phyloP scores from a whole-genome alignment of 768 basidiomycete species.

The Boletus reticulatus region DNA sequence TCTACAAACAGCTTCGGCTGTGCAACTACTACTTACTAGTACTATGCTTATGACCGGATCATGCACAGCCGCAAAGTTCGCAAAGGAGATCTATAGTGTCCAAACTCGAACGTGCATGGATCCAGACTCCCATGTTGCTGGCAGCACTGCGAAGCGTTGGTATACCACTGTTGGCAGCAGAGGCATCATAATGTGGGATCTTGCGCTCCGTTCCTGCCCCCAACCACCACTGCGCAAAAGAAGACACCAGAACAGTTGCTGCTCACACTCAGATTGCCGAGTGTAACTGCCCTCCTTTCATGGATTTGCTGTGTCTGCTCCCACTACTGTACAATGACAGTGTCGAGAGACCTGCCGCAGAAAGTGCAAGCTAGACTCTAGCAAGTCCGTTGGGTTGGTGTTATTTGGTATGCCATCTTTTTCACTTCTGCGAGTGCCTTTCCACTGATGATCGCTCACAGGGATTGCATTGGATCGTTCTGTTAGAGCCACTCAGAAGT shows the following conservation, averaged over 20 bases:
- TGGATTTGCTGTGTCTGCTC: slow-evolving; percentile 84
- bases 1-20: too few relatives aligned
- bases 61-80: slow-evolving; percentile 75
- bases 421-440: too few relatives aligned
- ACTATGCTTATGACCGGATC: too few relatives aligned
- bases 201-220: slow-evolving; percentile 82
- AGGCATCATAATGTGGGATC: too few relatives aligned
- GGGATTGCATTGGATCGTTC: too few relatives aligned
- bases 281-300: slow-evolving; percentile 51
- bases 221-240: slow-evolving; percentile 73
- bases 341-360: slow-evolving; percentile 81
- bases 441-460: too few relatives aligned
- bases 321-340: slow-evolving; percentile 90
- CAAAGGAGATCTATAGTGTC: slow-evolving; percentile 85
- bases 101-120: slow-evolving; percentile 84
- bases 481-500: too few relatives aligned
- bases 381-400: slow-evolving; percentile 87
- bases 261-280: slow-evolving; percentile 56
- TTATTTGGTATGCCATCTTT: slow-evolving; percentile 60
- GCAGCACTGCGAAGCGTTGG: slow-evolving; percentile 73
- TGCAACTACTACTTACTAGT: too few relatives aligned
- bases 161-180: too few relatives aligned
- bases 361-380: slow-evolving; percentile 84
- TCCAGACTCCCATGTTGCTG: slow-evolving; percentile 67
- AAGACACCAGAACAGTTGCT: slow-evolving; percentile 86